Percentiles rank a stretch among this genome's conserved stretches.
These are phyloP conservation scores for Blastobotrys americana DNA, from an alignment of 805 yeast species.

Conservation along the genomic window DNA sequence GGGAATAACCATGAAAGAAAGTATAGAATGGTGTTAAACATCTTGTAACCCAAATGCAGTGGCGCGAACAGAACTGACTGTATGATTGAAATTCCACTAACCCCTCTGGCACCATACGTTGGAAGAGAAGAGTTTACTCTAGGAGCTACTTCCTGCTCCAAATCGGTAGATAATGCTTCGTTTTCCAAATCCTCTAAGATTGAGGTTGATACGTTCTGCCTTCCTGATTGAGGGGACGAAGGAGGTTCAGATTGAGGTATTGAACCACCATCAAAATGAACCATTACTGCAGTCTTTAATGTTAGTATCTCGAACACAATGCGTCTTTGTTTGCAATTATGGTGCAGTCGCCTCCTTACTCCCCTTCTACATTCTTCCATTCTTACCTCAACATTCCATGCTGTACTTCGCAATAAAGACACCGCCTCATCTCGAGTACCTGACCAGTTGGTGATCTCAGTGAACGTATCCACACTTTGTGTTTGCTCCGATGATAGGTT, in stretches of 20 bases:
- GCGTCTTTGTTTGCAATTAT: no score
- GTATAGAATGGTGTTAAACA: conserved; percentile 24
- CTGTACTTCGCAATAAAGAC: conserved; percentile 26
- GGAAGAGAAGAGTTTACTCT: conserved; percentile 25
- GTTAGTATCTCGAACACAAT: no score
- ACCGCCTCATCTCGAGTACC: conserved; percentile 25
- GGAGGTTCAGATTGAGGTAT: conserved; percentile 3
- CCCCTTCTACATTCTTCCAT: no score
- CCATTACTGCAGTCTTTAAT: conserved; percentile 13
- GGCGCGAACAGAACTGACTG: conserved; percentile 32
- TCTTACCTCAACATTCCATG: conserved; percentile 36
- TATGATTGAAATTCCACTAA: conserved; percentile 23
- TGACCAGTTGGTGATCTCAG: conserved; percentile 30
- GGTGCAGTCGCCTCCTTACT: no score
- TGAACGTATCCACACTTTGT: conserved; percentile 24
- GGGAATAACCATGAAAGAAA: conserved; percentile 32
- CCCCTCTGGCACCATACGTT: conserved; percentile 14
- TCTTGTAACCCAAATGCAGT: conserved; percentile 28
- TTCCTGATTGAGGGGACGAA: conserved; percentile 8
- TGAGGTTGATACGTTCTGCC: conserved; percentile 15
- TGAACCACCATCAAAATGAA: conserved; percentile 13
- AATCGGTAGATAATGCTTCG: conserved; percentile 18
- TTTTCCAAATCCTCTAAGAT: conserved; percentile 26
- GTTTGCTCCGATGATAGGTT: conserved; percentile 12
- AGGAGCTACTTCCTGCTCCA: conserved; percentile 26